phyloP scores from a whole-genome alignment of 441 rosid species.

The Isatis lusitanica region DNA sequence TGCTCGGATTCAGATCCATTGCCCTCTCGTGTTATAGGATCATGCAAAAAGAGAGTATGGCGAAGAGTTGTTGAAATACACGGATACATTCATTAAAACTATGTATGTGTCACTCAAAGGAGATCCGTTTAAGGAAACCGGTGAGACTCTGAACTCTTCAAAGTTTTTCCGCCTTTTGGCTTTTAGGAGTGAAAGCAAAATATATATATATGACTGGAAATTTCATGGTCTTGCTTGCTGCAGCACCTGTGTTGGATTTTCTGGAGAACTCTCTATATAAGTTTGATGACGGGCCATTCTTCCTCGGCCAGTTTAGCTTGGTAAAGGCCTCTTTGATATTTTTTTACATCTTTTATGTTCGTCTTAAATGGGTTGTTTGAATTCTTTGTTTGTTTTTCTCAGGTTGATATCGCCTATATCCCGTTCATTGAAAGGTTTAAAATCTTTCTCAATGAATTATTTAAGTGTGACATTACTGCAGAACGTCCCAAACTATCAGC shows the following conservation, averaged over 20 bases:
- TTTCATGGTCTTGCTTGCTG: slow-evolving; percentile 28
- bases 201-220: background rate
- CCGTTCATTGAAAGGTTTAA: slow-evolving; percentile 71
- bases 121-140: slow-evolving; percentile 51
- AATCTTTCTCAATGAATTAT: slow-evolving; percentile 48
- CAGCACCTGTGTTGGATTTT: slow-evolving; percentile 73
- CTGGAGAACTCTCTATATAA: slow-evolving; percentile 67
- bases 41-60: slow-evolving; percentile 61
- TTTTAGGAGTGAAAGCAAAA: background rate
- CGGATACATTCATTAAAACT: slow-evolving; percentile 47
- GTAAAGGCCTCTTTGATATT: slow-evolving; percentile 33
- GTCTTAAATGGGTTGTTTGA: background rate
- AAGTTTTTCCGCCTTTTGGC: background rate
- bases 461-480: slow-evolving; percentile 56
- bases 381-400: background rate
- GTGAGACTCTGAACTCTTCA: slow-evolving; percentile 40
- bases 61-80: slow-evolving; percentile 60
- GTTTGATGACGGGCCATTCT: slow-evolving; percentile 83
- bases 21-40: slow-evolving; percentile 48
- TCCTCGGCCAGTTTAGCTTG: slow-evolving; percentile 78
- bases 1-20: background rate
- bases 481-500: slow-evolving; percentile 76
- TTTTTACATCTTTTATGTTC: background rate
- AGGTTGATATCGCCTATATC: slow-evolving; percentile 81
- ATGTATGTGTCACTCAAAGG: slow-evolving; percentile 60